Conservation (phyloP, 148 eudicot species). For the Rhododendron kiyosumense region DNA sequence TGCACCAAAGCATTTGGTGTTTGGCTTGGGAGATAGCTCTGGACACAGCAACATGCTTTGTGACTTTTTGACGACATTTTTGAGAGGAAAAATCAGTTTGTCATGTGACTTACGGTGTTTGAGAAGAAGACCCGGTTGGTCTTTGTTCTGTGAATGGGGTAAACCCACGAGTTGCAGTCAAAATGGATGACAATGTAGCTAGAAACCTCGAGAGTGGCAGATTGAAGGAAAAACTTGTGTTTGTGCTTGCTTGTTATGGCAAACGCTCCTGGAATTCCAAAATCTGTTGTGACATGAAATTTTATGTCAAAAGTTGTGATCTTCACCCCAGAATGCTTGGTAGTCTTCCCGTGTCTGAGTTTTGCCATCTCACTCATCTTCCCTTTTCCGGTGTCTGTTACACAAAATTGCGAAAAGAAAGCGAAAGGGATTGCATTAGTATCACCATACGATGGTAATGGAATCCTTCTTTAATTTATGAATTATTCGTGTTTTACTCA, state of each 20-base stretch:
- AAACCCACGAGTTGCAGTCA: slow-evolving; percentile 28
- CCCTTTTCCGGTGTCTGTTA: slow-evolving; percentile 19
- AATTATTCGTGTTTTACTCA: background rate
- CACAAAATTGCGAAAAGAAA: background rate
- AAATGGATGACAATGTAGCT: slow-evolving; percentile 3
- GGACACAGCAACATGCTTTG: background rate
- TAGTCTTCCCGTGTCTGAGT: slow-evolving; percentile 18
- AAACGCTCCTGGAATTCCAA: slow-evolving; percentile 27
- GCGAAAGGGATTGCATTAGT: background rate
- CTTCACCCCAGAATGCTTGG: background rate
- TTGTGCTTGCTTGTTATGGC: slow-evolving; percentile 16
- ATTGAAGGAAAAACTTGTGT: slow-evolving; percentile 19
- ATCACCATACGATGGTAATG: background rate
- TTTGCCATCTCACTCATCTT: slow-evolving; percentile 8
- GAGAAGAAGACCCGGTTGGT: slow-evolving; percentile 21
- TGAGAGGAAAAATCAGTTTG: background rate
- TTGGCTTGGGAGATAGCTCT: slow-evolving; percentile 38
- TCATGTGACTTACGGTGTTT: slow-evolving; percentile 18
- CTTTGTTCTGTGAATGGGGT: slow-evolving; percentile 17
- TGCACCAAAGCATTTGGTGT: slow-evolving; percentile 37
- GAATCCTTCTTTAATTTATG: background rate
- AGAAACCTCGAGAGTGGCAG: slow-evolving; percentile 5
- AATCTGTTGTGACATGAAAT: slow-evolving; percentile 13
- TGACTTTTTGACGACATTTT: background rate
- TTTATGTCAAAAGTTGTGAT: slow-evolving; percentile 10